Evolutionary conservation across 768 basidiomycete species (phyloP), one percentile per base, ranked within the genome.

Genomic region (Strobilomyces dryophilus): DNA sequence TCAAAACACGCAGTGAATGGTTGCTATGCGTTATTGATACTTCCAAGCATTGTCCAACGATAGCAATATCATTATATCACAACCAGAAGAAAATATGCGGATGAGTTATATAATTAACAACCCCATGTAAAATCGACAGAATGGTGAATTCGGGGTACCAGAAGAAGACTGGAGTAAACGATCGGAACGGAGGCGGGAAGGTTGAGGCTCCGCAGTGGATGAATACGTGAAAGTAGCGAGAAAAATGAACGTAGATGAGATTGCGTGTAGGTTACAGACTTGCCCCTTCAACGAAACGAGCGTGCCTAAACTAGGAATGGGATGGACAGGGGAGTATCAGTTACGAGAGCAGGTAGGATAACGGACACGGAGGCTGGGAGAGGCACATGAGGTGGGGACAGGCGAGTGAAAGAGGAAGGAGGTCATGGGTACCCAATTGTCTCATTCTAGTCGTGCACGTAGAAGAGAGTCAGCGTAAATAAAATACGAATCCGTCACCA

Each of bases 11-110:
- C 40, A 14, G 24, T 31, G 24, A 27, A 47, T 12, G 32, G n/a
- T 18, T 8, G n/a, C 18, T 37, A 7, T n/a, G 24, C 21, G 15
- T 35, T n/a, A 41, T 24, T 46, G 29, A 29, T 15, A n/a, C 45
- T 32, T 48, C 31, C 40, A 45, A 27, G 42, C 39, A 41, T 39
- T 48, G 47, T 47, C 24, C 39, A 53, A 60, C 57, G 61, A 63
- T 56, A 71, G 63, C 63, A 69, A 60, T 66, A 66, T 66, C 67
- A 69, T 68, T 74, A 75, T 75, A 73, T 70, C 73, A 74, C 74
- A 73, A 68, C 64, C 54, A 37, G 59, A 62, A 59, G 58, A 60
- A 61, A 66, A 71, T 71, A 69, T 69, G 65, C 69, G 9, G 55
- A 61, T 59, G 60, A 48, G 51, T 67, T 67, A 24, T 24, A 24